These are phyloP conservation scores for Chenopodium album DNA, from an alignment of 148 eudicot species.

Conservation along the genomic window DNA sequence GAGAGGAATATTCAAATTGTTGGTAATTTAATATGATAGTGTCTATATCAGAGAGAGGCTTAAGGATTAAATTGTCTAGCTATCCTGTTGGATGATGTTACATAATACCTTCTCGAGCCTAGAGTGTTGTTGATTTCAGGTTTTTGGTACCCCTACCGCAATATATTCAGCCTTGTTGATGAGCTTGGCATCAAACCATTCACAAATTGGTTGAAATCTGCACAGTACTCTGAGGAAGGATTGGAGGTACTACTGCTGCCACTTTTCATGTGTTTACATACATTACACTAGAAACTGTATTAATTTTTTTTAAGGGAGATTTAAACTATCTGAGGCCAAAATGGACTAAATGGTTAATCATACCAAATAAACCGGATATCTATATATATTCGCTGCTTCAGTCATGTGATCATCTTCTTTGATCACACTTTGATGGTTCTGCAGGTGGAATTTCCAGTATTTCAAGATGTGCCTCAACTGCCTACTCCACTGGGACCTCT, in stretches of 20 bases:
- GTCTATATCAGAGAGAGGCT: background rate
- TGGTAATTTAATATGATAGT: background rate
- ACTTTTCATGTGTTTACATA: background rate
- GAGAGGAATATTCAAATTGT: background rate
- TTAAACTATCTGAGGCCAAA: background rate
- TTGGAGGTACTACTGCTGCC: constrained; percentile 58
- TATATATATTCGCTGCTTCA: background rate
- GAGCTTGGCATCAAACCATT: constrained; percentile 65
- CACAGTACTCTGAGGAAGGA: constrained; percentile 62
- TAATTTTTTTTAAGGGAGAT: background rate
- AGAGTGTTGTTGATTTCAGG: constrained; percentile 34
- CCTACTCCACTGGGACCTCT: constrained; percentile 73
- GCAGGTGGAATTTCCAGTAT: constrained; percentile 70
- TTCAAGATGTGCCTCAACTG: constrained; percentile 51
- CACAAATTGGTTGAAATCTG: constrained; percentile 55
- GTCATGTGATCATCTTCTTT: background rate
- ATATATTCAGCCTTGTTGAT: constrained; percentile 63
- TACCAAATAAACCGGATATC: background rate
- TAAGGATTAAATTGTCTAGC: background rate
- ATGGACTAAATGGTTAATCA: background rate
- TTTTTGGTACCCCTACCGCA: constrained; percentile 72
- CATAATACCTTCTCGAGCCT: constrained; percentile 13
- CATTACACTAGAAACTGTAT: background rate
- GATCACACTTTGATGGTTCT: constrained; percentile 14
- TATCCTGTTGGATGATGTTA: background rate